Evolutionary conservation across 306 rosid species (phyloP).

Genomic region (Vigna radiata): DNA sequence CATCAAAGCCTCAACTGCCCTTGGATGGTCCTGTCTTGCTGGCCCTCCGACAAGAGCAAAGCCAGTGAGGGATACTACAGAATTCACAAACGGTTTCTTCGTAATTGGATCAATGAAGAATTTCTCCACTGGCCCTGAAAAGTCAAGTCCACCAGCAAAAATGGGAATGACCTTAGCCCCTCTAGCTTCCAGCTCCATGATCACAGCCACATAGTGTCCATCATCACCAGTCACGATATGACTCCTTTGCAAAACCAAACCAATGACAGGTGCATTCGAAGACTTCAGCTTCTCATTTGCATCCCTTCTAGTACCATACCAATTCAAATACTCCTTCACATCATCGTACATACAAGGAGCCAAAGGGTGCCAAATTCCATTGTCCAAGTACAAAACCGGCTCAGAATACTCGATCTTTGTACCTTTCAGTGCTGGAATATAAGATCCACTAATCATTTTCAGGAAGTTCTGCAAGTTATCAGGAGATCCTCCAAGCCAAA

Average conservation of each 20-base stretch:
- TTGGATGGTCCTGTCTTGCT: slow-evolving; percentile 97
- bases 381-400: slow-evolving; percentile 90
- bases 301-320: slow-evolving; percentile 96
- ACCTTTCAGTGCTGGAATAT: slow-evolving; percentile 84
- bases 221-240: slow-evolving; percentile 99
- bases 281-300: slow-evolving; percentile 84
- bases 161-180: slow-evolving; percentile 97
- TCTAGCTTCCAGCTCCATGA: slow-evolving; percentile 94
- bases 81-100: slow-evolving; percentile 80
- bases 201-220: slow-evolving; percentile 95
- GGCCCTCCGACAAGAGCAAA: slow-evolving; percentile 99
- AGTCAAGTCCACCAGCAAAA: slow-evolving; percentile 94
- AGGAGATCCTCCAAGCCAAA: slow-evolving; percentile 98
- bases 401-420: slow-evolving; percentile 78
- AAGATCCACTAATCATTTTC: slow-evolving; percentile 89
- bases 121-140: slow-evolving; percentile 95
- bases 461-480: slow-evolving; percentile 88
- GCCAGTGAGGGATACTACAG: slow-evolving; percentile 88
- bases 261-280: slow-evolving; percentile 65
- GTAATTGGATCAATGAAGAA: slow-evolving; percentile 79
- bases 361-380: slow-evolving; percentile 96
- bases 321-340: slow-evolving; percentile 96
- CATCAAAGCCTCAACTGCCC: slow-evolving; percentile 87
- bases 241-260: slow-evolving; percentile 90
- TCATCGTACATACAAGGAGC: slow-evolving; percentile 99